phyloP scores from a whole-genome alignment of 371 early-diverging fungal species.

The Rhizopus microsporus region DNA sequence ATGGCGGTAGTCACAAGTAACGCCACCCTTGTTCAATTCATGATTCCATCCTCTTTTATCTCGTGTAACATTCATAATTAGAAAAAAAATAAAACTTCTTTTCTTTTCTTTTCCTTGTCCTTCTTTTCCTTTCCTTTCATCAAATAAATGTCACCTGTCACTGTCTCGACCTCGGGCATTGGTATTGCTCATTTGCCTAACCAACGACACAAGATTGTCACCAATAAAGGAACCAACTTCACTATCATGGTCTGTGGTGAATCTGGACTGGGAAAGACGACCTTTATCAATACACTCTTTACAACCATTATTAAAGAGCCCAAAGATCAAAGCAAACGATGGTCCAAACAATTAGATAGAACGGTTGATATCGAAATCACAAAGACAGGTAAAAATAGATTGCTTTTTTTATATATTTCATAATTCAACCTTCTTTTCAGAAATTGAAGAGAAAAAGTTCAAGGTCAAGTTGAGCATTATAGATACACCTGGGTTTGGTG shows the following conservation, averaged over 20 bases:
- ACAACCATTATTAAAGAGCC: conserved; percentile 62
- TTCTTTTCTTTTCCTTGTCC: background rate
- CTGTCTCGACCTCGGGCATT: background rate
- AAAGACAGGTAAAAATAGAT: conserved; percentile 50
- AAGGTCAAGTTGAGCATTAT: conserved; percentile 86
- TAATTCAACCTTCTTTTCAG: conserved; percentile 5
- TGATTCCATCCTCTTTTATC: no score
- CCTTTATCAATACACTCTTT: conserved; percentile 83
- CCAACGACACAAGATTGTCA: conserved; percentile 92
- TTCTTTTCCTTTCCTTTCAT: no score
- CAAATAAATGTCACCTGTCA: no score
- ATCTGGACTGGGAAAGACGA: conserved; percentile 74
- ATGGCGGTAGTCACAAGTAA: no score
- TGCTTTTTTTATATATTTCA: background rate
- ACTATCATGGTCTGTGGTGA: conserved; percentile 93
- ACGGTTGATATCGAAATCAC: conserved; percentile 73
- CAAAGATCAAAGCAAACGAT: conserved; percentile 50
- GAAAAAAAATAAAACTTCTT: background rate
- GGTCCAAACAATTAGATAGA: conserved; percentile 56
- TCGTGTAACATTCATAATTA: no score
- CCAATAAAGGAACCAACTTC: conserved; percentile 86
- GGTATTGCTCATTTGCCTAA: conserved; percentile 97
- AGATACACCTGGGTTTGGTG: conserved; percentile 89
- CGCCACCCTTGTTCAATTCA: no score
- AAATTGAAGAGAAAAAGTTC: conserved; percentile 56